Evolutionary conservation across 768 basidiomycete species (phyloP), one percentile per base, ranked within the genome.

Genomic region (Lentinula lateritia): DNA sequence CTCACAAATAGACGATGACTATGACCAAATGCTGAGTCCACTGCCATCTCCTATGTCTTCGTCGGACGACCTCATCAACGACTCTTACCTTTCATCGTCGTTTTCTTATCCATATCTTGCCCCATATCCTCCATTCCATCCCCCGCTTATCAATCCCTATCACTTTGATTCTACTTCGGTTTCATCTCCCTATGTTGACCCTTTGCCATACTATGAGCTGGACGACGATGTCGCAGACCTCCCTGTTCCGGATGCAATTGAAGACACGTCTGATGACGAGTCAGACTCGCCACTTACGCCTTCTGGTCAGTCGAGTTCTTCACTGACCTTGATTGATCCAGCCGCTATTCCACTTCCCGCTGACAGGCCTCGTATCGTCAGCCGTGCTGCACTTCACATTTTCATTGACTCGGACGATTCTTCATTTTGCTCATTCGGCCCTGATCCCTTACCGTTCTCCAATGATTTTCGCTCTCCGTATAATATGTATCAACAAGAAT

Each of bases 261-360:
- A 92, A 71, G 90, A 92, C 73, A 83, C 81, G 41, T 92, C 90
- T 50, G 91, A 92, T 75, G 90, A 92, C 75, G 91, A 92, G 77
- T 90, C 90, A 15, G 90, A 92, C 66, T 75, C 82, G 5, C 82
- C 79, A 9, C 80, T 82, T 9, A 86, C 88, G 6, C 88, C 87
- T 52, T 86, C 83, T 45, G 66, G 83, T 52, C 78, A 79, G 64
- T 88, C 88, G 45, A 78, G 77, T 65, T 81, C 84, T 16, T 82
- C 84, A 52, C 71, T 85, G 63, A 78, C 78, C 58, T 76, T 83
- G 57, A 65, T 77, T 48, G 82, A 85, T 69, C 76, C 82, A 53
- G 76, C 82, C 58, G 79, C 80, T 60, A 73, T 80, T 36, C 75
- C 84, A 18, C 77, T 83, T 58, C 78, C 81, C 43, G 69, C 73